phyloP scores from a whole-genome alignment of 1,139 yeast species.

The Debaryomyces subglobosus region DNA sequence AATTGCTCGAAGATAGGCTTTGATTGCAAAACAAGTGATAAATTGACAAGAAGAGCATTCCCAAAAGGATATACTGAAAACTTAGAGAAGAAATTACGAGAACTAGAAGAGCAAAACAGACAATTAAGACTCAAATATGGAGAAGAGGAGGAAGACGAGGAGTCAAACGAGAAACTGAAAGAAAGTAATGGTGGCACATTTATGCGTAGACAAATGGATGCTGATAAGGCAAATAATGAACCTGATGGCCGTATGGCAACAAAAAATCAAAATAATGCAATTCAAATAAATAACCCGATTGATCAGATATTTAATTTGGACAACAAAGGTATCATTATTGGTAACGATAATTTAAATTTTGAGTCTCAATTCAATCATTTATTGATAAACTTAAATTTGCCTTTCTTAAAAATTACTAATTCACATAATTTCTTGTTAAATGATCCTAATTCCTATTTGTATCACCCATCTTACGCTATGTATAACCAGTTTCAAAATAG shows the following conservation, averaged over 20 bases:
- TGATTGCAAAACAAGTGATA: slow-evolving; percentile 72
- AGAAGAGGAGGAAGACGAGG: slow-evolving; percentile 1
- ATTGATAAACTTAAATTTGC: slow-evolving; percentile 47
- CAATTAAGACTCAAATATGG: slow-evolving; percentile 29
- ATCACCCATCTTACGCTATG: slow-evolving; percentile 45
- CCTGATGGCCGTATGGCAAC: slow-evolving; percentile 6
- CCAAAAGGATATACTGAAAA: slow-evolving; percentile 80
- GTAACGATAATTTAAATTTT: slow-evolving; percentile 52
- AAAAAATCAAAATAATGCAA: slow-evolving; percentile 18
- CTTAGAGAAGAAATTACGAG: slow-evolving; percentile 62
- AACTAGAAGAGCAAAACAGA: slow-evolving; percentile 61
- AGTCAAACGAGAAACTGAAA: neutral
- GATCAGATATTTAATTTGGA: slow-evolving; percentile 53
- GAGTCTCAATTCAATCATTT: slow-evolving; percentile 53
- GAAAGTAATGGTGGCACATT: neutral
- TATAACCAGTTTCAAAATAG: slow-evolving; percentile 44
- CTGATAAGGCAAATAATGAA: neutral
- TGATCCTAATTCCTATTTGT: slow-evolving; percentile 49
- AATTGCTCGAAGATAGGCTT: slow-evolving; percentile 67
- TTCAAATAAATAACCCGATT: slow-evolving; percentile 48
- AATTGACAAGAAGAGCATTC: slow-evolving; percentile 69
- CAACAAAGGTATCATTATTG: slow-evolving; percentile 48
- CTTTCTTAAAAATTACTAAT: slow-evolving; percentile 50
- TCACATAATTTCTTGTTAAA: slow-evolving; percentile 48
- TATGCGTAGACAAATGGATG: neutral